These are phyloP conservation scores for Neopestalotiopsis rosae DNA, from an alignment of 2,329 filamentous ascomycete genomes.

Conservation along the genomic window DNA sequence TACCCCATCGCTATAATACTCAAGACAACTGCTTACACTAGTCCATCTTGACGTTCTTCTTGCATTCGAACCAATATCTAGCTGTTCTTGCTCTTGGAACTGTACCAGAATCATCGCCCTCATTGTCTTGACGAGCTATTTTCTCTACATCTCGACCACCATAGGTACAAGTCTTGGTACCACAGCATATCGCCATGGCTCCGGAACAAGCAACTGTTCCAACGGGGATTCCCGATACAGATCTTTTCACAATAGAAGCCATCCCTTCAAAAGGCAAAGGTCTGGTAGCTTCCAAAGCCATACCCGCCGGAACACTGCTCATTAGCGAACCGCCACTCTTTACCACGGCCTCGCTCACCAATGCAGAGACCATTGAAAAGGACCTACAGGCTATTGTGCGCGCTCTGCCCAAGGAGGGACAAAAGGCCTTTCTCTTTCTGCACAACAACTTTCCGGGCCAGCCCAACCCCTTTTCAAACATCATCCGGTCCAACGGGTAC, in stretches of 20 bases:
- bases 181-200: neutral
- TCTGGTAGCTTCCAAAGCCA: slow-evolving; percentile 7
- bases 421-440: slow-evolving; percentile 17
- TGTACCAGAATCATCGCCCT: neutral
- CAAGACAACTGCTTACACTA: neutral
- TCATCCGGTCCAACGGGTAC: slow-evolving; percentile 17
- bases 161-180: neutral
- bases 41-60: neutral
- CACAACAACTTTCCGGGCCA: slow-evolving; percentile 15
- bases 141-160: neutral
- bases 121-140: neutral
- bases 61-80: neutral
- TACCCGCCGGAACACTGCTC: slow-evolving; percentile 16
- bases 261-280: slow-evolving; percentile 17
- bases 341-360: slow-evolving; percentile 6
- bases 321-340: slow-evolving; percentile 17
- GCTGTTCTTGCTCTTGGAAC: neutral
- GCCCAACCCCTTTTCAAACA: slow-evolving; percentile 13
- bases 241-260: slow-evolving; percentile 15
- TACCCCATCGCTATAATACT: neutral
- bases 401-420: slow-evolving; percentile 7
- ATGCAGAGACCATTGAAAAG: slow-evolving; percentile 2
- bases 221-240: neutral
- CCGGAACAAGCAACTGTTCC: neutral
- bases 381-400: slow-evolving; percentile 7